phyloP scores from a whole-genome alignment of 371 early-diverging fungal species.

The Rhizomucor miehei region DNA sequence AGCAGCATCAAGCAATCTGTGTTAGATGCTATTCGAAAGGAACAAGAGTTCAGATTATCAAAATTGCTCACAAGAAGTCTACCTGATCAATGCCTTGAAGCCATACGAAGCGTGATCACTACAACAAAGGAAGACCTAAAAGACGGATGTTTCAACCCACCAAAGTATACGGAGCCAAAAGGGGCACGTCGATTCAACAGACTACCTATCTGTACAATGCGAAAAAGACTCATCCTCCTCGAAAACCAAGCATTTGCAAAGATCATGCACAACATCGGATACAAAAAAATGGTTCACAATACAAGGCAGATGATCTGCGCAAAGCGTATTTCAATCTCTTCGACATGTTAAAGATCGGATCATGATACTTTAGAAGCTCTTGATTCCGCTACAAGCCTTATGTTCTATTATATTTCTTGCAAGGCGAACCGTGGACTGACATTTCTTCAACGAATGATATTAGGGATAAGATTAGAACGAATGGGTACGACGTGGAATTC shows the following conservation, averaged over 20 bases:
- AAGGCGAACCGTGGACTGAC: neutral
- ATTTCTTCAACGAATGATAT: no score
- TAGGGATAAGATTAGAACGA: constrained; percentile 3
- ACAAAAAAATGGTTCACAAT: neutral
- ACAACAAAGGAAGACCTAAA: neutral
- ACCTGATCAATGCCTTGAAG: no score
- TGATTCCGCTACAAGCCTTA: no score
- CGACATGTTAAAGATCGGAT: constrained; percentile 8
- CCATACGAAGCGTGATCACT: neutral
- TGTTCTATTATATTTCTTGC: neutral
- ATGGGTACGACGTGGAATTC: constrained; percentile 2
- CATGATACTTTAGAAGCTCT: no score
- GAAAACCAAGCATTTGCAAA: constrained; percentile 2
- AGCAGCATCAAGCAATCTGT: no score
- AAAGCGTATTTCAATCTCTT: constrained; percentile 5
- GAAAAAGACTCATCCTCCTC: constrained; percentile 4
- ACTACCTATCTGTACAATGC: constrained; percentile 5
- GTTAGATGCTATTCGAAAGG: no score
- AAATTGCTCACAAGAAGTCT: no score
- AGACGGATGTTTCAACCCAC: neutral
- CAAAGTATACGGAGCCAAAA: constrained; percentile 6
- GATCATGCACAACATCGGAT: neutral
- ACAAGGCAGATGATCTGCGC: neutral
- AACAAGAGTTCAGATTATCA: no score
- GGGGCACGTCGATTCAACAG: constrained; percentile 5